Conservation (phyloP, 78 protist genomes). For the Dictyostelium capitatum region DNA sequence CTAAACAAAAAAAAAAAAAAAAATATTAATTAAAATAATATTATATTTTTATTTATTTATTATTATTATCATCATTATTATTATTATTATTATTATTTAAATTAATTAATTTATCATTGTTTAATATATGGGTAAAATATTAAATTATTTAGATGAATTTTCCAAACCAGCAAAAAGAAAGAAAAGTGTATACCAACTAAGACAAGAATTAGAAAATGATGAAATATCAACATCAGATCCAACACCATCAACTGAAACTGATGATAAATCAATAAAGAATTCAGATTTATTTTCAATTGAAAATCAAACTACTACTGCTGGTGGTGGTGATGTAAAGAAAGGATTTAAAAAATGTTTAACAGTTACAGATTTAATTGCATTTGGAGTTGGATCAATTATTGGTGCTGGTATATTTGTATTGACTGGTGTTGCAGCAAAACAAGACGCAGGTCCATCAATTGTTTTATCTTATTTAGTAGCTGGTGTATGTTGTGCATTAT, state of each 20-base stretch:
- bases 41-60: too few species aligned
- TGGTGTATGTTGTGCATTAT: slow-evolving; percentile 66
- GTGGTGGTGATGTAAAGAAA: not conserved
- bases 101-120: not conserved
- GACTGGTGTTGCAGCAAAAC: slow-evolving; percentile 86
- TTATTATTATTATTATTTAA: too few species aligned
- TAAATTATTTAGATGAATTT: not conserved
- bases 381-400: slow-evolving; percentile 83
- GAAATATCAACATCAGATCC: not conserved
- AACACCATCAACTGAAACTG: not conserved
- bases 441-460: slow-evolving; percentile 87
- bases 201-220: slow-evolving; percentile 16
- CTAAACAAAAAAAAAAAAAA: not conserved
- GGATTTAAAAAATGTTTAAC: slow-evolving; percentile 39
- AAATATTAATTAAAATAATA: too few species aligned
- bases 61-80: too few species aligned
- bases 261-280: not conserved
- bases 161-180: slow-evolving; percentile 29
- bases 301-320: not conserved
- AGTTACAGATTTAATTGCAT: slow-evolving; percentile 67
- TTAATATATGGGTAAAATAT: slow-evolving; percentile 10
- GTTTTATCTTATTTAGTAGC: slow-evolving; percentile 49
- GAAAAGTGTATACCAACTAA: not conserved
- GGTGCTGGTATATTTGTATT: slow-evolving; percentile 91
- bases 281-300: not conserved